Base-by-base conservation (phyloP, 257 asterid species). In the Leptodermis oblonga region DNA sequence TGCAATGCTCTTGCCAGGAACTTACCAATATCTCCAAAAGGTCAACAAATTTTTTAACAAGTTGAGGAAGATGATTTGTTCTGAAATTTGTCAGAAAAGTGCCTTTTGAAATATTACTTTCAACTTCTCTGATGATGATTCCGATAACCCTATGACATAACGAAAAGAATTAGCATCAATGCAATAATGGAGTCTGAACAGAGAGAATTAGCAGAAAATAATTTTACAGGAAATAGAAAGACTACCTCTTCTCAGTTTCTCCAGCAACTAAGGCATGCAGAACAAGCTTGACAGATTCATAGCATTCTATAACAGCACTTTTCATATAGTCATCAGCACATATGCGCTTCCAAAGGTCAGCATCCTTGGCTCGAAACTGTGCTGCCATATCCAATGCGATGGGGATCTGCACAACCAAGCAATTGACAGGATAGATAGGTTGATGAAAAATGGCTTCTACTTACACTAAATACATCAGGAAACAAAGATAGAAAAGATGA, bases 331-430 rank as follows among this genome's bases (percentile, higher is more conserved):
- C 96, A 78, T 94, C 99, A 3, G 86, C 84, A 77, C 92, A 87
- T 74, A 94, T 90, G 59, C 92, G 88, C 84, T 72, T 94, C 99
- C 99, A 94, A 59, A 94, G 97, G 78, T 89, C 96, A 69, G 88
- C 95, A 74, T 94, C 97, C 79, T 84, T 94, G n/a, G 84, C 74
- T 60, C 86, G 90, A 81, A 90, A 91, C 74, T 94, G 96, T 81
- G 87, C 90, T 55, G 99, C 97, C 96, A 94, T 91, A 80, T 94
- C 96, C 76, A 94, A 79, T 55, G 96, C 99, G 76, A 94, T 73
- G 61, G 96, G 99, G 65, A 94, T 91, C 99, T 94, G 86, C 82
- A 80, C 81, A 78, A 43, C 72, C 12, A 74, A 67, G 74, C 56
- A 49, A 85, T 82, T 74, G 78, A 68, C 58, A 58, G 36, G 15